These are phyloP conservation scores for Podospora comata DNA, from an alignment of 495 filamentous ascomycete genomes.

Conservation along the genomic window DNA sequence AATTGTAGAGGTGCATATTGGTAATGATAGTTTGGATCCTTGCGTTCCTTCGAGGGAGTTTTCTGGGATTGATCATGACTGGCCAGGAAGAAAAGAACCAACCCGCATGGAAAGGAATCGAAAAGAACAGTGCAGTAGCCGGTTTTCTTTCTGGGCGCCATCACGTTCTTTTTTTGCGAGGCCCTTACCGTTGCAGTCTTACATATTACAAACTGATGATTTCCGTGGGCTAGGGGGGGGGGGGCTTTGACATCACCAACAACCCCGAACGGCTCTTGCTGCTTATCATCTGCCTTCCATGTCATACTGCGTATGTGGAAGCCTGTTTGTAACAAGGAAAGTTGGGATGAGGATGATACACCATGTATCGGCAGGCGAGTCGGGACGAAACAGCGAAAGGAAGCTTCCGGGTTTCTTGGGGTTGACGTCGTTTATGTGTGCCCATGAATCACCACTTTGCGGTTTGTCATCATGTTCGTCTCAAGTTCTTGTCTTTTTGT, in stretches of 20 bases:
- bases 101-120: not conserved
- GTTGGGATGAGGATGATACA: not conserved
- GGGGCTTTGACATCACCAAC: not conserved
- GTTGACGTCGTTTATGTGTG: not conserved
- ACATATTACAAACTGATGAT: not conserved
- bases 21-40: not conserved
- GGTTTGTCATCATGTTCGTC: not conserved
- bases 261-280: not conserved
- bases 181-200: not conserved
- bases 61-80: not conserved
- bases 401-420: not conserved
- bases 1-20: not conserved
- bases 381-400: constrained; percentile 3
- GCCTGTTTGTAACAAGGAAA: not conserved
- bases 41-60: not conserved
- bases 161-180: not conserved
- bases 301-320: no score
- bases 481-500: not conserved
- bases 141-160: not conserved
- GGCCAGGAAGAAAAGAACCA: not conserved
- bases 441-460: not conserved
- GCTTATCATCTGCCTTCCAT: not conserved
- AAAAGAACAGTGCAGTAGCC: not conserved
- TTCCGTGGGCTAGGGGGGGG: no score
- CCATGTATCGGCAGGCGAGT: not conserved